These are phyloP conservation scores for Elaeagnus macrophylla DNA, from an alignment of 306 rosid species.

Conservation along the genomic window DNA sequence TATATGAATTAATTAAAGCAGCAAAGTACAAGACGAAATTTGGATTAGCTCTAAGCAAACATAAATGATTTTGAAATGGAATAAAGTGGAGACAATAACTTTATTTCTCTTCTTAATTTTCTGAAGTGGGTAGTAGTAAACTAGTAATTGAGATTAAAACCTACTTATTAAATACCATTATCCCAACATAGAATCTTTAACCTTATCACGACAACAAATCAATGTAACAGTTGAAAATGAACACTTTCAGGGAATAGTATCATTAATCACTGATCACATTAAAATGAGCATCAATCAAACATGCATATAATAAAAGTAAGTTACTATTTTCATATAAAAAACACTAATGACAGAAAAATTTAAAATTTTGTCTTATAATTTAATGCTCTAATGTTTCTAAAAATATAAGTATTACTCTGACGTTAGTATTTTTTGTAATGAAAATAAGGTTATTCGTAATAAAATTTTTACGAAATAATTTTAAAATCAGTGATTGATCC, in stretches of 20 bases:
- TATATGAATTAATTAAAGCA: neutral
- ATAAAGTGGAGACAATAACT: conserved; percentile 36
- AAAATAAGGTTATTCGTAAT: no score
- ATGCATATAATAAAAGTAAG: no score
- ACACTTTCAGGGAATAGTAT: neutral
- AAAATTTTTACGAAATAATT: no score
- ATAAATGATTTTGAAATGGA: conserved; percentile 32
- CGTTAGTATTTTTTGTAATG: no score
- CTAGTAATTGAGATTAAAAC: conserved; percentile 5
- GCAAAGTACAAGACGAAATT: conserved; percentile 8
- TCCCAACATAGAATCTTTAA: neutral
- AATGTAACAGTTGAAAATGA: conserved; percentile 56
- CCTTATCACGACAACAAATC: conserved; percentile 23
- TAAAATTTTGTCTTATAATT: no score
- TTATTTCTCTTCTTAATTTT: conserved; percentile 25
- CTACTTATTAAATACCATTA: neutral
- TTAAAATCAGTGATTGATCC: no score
- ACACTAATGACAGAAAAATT: no score
- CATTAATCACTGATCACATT: no score
- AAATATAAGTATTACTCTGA: no score
- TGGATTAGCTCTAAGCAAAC: conserved; percentile 25
- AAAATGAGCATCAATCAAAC: no score
- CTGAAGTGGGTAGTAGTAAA: conserved; percentile 8
- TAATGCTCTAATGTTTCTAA: no score
- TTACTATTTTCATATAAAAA: no score